phyloP scores from a whole-genome alignment of 1,284 basidiomycete genomes.

The Pseudozyma sp. region DNA sequence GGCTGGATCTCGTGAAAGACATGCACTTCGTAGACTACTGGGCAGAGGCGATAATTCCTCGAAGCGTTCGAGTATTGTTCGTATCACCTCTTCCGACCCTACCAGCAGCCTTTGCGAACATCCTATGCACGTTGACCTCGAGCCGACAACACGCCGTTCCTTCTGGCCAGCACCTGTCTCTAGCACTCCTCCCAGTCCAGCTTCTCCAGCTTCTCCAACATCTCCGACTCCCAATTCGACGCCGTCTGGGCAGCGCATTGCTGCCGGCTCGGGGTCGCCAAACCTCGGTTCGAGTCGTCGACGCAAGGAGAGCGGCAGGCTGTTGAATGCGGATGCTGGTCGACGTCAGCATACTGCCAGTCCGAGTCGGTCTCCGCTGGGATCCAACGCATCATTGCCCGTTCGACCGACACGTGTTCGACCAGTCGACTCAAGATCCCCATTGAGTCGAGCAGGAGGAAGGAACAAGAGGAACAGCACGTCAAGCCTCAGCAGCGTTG shows the following conservation, averaged over 20 bases:
- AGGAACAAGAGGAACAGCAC: slow-evolving; percentile 32
- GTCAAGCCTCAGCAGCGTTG: slow-evolving; percentile 14
- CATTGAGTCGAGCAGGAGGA: slow-evolving; percentile 9
- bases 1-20: slow-evolving; percentile 35
- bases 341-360: slow-evolving; percentile 30
- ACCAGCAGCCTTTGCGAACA: slow-evolving; percentile 50
- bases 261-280: slow-evolving; percentile 14
- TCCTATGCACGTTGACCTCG: slow-evolving; percentile 59
- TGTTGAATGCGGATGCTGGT: slow-evolving; percentile 3
- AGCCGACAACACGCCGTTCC: slow-evolving; percentile 19
- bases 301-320: slow-evolving; percentile 26
- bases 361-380: slow-evolving; percentile 26
- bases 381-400: slow-evolving; percentile 3
- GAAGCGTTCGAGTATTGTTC: slow-evolving; percentile 42
- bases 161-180: slow-evolving; percentile 36
- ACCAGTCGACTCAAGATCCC: slow-evolving; percentile 22
- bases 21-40: slow-evolving; percentile 21
- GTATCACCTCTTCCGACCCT: slow-evolving; percentile 61
- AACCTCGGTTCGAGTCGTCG: slow-evolving; percentile 1
- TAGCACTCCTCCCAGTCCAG: slow-evolving; percentile 7
- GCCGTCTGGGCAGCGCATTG: neutral
- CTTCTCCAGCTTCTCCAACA: slow-evolving; percentile 1
- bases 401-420: slow-evolving; percentile 14
- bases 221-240: slow-evolving; percentile 1
- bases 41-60: slow-evolving; percentile 9